Evolutionary conservation across 805 yeast species (phyloP).

Genomic region (Candida odintsovae): DNA sequence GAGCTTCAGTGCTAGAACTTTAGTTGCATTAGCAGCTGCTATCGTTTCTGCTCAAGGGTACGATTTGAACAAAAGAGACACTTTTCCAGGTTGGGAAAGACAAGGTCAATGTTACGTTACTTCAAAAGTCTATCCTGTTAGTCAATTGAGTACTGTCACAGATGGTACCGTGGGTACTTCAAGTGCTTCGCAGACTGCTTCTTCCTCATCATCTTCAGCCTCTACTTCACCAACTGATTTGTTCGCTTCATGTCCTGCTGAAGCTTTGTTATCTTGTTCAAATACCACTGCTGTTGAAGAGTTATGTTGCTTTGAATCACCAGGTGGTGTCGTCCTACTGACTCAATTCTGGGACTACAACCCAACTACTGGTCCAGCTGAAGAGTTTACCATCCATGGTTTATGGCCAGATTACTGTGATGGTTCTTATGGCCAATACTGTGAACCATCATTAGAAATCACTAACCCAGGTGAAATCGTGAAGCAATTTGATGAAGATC

Average conservation of each 20-base stretch:
- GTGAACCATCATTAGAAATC: slow-evolving; percentile 57
- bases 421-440: slow-evolving; percentile 75
- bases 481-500: slow-evolving; percentile 40
- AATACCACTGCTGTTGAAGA: slow-evolving; percentile 48
- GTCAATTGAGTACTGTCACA: background rate
- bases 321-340: slow-evolving; percentile 76
- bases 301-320: slow-evolving; percentile 78
- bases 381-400: slow-evolving; percentile 76
- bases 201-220: background rate
- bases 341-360: slow-evolving; percentile 92
- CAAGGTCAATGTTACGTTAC: slow-evolving; percentile 5
- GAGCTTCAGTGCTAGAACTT: background rate
- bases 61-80: background rate
- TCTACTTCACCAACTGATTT: background rate
- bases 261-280: slow-evolving; percentile 55
- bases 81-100: background rate
- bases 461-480: slow-evolving; percentile 38
- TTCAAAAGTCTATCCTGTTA: background rate
- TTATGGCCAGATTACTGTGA: slow-evolving; percentile 85
- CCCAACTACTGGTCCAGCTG: slow-evolving; percentile 66
- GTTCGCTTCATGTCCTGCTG: slow-evolving; percentile 40
- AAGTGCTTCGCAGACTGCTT: background rate
- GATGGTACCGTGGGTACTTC: background rate
- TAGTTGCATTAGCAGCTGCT: background rate
- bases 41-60: background rate